Conservation (phyloP, 129 eudicot species). For the Glebionis coronaria region DNA sequence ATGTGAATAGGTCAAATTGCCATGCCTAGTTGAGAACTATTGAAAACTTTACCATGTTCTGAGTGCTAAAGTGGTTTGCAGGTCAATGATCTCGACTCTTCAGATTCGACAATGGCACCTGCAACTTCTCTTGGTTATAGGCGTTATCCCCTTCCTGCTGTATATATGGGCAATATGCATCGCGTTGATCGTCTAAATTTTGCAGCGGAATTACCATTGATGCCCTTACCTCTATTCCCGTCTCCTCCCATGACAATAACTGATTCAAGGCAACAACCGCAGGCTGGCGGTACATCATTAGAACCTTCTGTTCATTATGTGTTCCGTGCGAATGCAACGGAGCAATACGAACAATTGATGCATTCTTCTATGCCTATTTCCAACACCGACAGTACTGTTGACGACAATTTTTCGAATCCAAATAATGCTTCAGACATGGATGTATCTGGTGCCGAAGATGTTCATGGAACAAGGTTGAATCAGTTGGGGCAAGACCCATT, state of each 20-base stretch:
- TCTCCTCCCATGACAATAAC: constrained; percentile 28
- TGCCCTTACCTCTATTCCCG: constrained; percentile 40
- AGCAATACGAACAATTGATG: constrained; percentile 29
- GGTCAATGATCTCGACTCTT: constrained; percentile 61
- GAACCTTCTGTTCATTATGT: constrained; percentile 22
- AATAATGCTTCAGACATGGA: constrained; percentile 32
- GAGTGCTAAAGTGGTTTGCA: constrained; percentile 30
- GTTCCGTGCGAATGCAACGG: not conserved
- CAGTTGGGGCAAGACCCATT: constrained; percentile 29
- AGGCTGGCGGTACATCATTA: constrained; percentile 19
- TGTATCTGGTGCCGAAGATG: constrained; percentile 23
- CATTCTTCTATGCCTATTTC: constrained; percentile 25
- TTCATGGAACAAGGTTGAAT: constrained; percentile 15
- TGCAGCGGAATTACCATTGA: constrained; percentile 52
- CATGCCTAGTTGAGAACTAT: not conserved
- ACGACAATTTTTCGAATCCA: constrained; percentile 18
- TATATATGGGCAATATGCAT: constrained; percentile 42
- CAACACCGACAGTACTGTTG: constrained; percentile 9
- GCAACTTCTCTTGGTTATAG: constrained; percentile 46
- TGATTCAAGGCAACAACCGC: constrained; percentile 15
- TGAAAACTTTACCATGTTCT: constrained; percentile 15
- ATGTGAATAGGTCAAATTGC: not conserved
- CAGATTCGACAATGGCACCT: constrained; percentile 46
- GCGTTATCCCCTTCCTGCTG: constrained; percentile 51
- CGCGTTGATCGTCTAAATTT: constrained; percentile 41